phyloP scores from a whole-genome alignment of 129 eudicot species.

The Chrysanthemum makinoi region DNA sequence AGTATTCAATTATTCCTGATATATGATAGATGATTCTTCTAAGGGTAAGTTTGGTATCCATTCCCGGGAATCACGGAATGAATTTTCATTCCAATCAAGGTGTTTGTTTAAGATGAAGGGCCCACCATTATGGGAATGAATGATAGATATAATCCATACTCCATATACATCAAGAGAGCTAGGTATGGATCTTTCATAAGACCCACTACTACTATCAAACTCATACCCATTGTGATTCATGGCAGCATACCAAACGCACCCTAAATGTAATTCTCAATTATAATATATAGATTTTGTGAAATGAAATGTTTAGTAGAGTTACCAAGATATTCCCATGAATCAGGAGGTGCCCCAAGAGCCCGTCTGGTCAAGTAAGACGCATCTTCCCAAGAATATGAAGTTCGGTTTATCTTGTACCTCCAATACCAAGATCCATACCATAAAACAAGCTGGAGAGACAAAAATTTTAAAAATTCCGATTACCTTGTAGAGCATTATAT shows the following conservation, averaged over 20 bases:
- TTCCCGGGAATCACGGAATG: too few relatives aligned
- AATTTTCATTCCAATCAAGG: too few relatives aligned
- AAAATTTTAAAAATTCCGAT: conserved; percentile 2
- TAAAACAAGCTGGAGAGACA: conserved; percentile 50
- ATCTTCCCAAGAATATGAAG: conserved; percentile 93
- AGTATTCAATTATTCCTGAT: not conserved
- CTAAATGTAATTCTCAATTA: not conserved
- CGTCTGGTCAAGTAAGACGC: conserved; percentile 85
- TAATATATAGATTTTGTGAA: not conserved
- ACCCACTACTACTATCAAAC: too few relatives aligned
- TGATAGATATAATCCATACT: too few relatives aligned
- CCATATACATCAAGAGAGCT: too few relatives aligned
- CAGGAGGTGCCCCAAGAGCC: conserved; percentile 67
- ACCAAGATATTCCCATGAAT: conserved; percentile 80
- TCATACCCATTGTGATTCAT: too few relatives aligned
- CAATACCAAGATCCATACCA: conserved; percentile 88
- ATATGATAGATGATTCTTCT: not conserved
- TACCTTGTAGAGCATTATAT: not conserved
- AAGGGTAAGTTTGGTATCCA: too few relatives aligned
- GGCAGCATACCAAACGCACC: too few relatives aligned
- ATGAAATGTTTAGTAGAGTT: conserved; percentile 17
- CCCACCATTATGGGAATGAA: too few relatives aligned
- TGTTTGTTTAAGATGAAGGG: too few relatives aligned
- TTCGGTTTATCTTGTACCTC: conserved; percentile 72
- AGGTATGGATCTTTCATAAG: too few relatives aligned